Percentiles rank a stretch among this genome's conserved stretches.
Evolutionary conservation across 164 flowering plant genomes (phyloP).

Genomic region (Protea cynaroides): DNA sequence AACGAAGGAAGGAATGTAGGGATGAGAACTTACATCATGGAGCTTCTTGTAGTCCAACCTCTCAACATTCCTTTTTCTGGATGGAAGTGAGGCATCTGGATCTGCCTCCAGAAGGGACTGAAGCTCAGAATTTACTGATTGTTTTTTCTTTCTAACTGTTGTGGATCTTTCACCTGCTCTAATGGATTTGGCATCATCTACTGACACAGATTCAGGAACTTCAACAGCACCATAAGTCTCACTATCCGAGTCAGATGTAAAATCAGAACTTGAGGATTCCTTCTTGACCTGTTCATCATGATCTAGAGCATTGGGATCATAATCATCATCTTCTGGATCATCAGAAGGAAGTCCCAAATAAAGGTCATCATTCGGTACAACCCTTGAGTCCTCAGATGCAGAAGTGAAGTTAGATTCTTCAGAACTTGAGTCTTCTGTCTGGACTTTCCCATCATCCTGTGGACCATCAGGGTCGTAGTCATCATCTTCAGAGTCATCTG

Average conservation of each 20-base stretch:
- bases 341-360: conserved; percentile 59
- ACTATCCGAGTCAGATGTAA: conserved; percentile 56
- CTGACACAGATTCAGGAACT: conserved; percentile 9
- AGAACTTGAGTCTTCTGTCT: conserved; percentile 52
- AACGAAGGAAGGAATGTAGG: not conserved
- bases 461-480: conserved; percentile 72
- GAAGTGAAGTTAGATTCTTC: conserved; percentile 59
- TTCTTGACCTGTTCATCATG: conserved; percentile 27
- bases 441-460: conserved; percentile 26
- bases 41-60: conserved; percentile 84
- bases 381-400: conserved; percentile 44
- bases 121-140: conserved; percentile 32
- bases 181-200: conserved; percentile 6
- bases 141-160: conserved; percentile 13
- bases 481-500: conserved; percentile 89
- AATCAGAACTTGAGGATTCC: conserved; percentile 74
- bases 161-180: conserved; percentile 12
- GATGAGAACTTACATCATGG: conserved; percentile 65
- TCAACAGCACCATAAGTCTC: conserved; percentile 16
- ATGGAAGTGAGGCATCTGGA: conserved; percentile 25
- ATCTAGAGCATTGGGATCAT: conserved; percentile 53
- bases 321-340: conserved; percentile 84
- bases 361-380: conserved; percentile 20
- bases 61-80: conserved; percentile 46
- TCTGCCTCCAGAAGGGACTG: conserved; percentile 28